Evolutionary conservation across 2,329 filamentous ascomycete genomes (phyloP), one percentile per base, ranked within the genome.

Genomic region (Exophiala aquamarina): DNA sequence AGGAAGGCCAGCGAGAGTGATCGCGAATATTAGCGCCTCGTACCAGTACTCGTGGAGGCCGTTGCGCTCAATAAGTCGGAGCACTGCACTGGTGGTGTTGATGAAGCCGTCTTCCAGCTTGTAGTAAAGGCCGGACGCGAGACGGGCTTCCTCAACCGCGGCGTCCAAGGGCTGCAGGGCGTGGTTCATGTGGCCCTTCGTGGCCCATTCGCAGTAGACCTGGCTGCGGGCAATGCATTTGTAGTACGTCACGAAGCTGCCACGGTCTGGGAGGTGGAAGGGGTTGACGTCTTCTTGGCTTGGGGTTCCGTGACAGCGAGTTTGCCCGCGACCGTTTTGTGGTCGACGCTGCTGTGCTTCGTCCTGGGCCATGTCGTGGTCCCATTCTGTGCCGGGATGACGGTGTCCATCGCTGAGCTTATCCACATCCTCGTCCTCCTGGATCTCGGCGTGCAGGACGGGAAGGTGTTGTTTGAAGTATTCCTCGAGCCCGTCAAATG

Each of bases 201-300:
- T 14, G 23, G 5, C 11, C 54, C 54, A 55, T 29, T 44, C 46
- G 33, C 49, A 53, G 43, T 50, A 57, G 29, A 57, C 43, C 34
- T 51, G 49, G 3, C 47, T 39, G 3, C 52, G 52, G 3, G 43
- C 47, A 10, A 57, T 20, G 26, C 21, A 23, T 7, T 37, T 35
- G 31, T 55, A 57, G 39, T 40, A 31, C 13, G 52, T 55, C 14
- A 57, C 49, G 32, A 46, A 57, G 21, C 43, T 44, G 19, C 49
- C 52, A 7, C 54, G 47, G 2, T 28, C 18, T 3, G 44, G 41
- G 9, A 6, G 32, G n/a, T n/a, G n/a, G n/a, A n/a, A n/a, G 35
- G 33, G 26, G 21, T 13, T 43, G 33, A 15, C 34, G 34, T 32
- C 9, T 7, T 46, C 43, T 2, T 17, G 4, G 10, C 29, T n/a